Conservation (phyloP, 805 yeast genomes). For the Nakazawaea populi region DNA sequence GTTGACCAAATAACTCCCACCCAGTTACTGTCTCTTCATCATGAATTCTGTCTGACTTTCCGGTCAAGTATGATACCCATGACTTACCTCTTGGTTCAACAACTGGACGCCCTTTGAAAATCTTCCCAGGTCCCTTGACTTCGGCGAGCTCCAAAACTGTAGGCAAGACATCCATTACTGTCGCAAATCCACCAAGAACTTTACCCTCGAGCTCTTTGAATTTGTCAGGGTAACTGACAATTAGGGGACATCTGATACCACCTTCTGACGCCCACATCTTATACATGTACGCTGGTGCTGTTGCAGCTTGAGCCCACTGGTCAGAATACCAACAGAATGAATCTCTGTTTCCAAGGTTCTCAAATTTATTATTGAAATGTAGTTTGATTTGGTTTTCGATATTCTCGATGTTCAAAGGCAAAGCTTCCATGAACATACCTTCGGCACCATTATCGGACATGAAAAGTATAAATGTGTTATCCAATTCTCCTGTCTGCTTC, state of each 20-base stretch:
- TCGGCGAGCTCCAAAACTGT: conserved; percentile 46
- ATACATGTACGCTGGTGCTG: conserved; percentile 49
- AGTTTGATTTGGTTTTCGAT: conserved; percentile 21
- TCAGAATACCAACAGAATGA: conserved; percentile 49
- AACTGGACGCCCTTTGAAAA: conserved; percentile 36
- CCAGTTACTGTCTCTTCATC: conserved; percentile 41
- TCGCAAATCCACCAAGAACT: conserved; percentile 34
- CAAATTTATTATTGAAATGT: conserved; percentile 36
- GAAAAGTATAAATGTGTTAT: conserved; percentile 51
- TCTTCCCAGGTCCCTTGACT: conserved; percentile 35
- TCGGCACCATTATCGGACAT: conserved; percentile 66
- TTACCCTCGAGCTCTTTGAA: conserved; percentile 22
- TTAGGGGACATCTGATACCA: conserved; percentile 52
- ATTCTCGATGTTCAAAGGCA: conserved; percentile 34
- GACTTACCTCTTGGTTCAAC: conserved; percentile 40
- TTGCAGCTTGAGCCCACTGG: conserved; percentile 60
- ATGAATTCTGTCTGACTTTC: conserved; percentile 26
- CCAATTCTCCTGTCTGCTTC: conserved; percentile 36
- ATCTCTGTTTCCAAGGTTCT: conserved; percentile 41
- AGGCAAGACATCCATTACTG: conserved; percentile 58
- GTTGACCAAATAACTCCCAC: conserved; percentile 55
- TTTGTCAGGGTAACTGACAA: conserved; percentile 36
- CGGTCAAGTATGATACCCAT: conserved; percentile 33
- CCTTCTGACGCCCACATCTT: conserved; percentile 58
- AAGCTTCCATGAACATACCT: conserved; percentile 51